Evolutionary conservation across 257 asterid species (phyloP).

Genomic region (Solanum appendiculatum): DNA sequence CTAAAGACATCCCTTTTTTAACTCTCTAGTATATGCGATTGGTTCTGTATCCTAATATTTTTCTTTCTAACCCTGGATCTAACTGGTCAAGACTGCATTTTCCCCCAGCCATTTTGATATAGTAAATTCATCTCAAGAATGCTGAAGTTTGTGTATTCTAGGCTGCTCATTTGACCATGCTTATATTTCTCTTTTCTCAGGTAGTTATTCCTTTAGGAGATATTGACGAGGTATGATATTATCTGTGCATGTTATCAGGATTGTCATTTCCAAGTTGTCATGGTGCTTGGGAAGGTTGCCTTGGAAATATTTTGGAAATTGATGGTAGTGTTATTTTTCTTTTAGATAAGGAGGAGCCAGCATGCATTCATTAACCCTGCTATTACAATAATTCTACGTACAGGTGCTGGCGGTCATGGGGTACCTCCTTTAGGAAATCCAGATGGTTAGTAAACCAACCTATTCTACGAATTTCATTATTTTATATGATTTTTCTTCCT

Average conservation of each 20-base stretch:
- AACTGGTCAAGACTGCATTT: background rate
- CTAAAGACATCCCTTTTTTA: background rate
- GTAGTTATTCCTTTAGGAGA: conserved; percentile 83
- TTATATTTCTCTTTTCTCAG: conserved; percentile 35
- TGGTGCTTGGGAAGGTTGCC: background rate
- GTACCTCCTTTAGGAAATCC: conserved; percentile 81
- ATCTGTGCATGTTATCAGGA: conserved; percentile 9
- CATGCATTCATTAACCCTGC: conserved; percentile 94
- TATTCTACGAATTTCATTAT: background rate
- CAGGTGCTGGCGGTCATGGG: conserved; percentile 89
- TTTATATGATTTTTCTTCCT: background rate
- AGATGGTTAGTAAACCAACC: conserved; percentile 53
- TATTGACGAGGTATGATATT: conserved; percentile 69
- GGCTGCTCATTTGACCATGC: background rate
- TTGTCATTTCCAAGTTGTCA: conserved; percentile 1
- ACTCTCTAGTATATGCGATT: background rate
- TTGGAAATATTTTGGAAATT: conserved; percentile 2
- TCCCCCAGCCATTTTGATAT: background rate
- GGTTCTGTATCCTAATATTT: background rate
- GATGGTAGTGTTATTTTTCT: conserved; percentile 4
- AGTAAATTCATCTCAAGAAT: background rate
- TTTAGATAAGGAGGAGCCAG: conserved; percentile 83
- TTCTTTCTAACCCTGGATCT: background rate
- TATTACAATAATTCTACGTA: conserved; percentile 65
- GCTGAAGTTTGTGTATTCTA: background rate